Conservation (phyloP, 306 rosid genomes). For the Glycine soja region DNA sequence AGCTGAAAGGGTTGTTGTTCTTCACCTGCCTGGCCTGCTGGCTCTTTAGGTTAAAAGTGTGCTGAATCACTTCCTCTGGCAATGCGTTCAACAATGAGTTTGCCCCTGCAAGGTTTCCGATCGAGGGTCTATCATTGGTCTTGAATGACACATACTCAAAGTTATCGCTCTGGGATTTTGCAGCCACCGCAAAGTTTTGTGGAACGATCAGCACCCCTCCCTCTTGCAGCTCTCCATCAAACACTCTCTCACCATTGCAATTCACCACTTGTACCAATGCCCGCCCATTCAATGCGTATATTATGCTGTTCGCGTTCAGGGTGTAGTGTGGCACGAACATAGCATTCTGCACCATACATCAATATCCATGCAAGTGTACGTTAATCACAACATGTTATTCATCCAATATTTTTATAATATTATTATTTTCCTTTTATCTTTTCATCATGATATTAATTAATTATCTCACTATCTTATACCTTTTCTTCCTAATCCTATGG, state of each 20-base stretch:
- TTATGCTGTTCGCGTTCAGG: slow-evolving; percentile 56
- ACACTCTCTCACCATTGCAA: slow-evolving; percentile 56
- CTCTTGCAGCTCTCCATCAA: slow-evolving; percentile 49
- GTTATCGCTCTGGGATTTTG: slow-evolving; percentile 47
- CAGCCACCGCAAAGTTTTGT: slow-evolving; percentile 64
- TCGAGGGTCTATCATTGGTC: slow-evolving; percentile 56
- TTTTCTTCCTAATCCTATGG: too few relatives aligned
- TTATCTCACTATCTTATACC: too few relatives aligned
- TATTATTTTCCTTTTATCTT: too few relatives aligned
- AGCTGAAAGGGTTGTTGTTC: slow-evolving; percentile 46
- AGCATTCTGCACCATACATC: slow-evolving; percentile 52
- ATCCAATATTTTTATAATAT: too few relatives aligned
- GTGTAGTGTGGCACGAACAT: slow-evolving; percentile 70
- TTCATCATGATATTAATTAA: too few relatives aligned
- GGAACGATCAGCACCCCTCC: slow-evolving; percentile 60
- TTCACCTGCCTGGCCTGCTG: slow-evolving; percentile 57
- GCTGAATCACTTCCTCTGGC: slow-evolving; percentile 58
- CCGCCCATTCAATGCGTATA: slow-evolving; percentile 56
- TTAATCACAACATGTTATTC: too few relatives aligned
- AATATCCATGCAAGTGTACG: too few relatives aligned
- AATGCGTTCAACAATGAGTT: slow-evolving; percentile 41
- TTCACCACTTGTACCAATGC: slow-evolving; percentile 68
- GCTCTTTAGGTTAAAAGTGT: slow-evolving; percentile 41
- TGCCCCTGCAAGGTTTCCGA: slow-evolving; percentile 58
- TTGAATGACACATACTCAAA: slow-evolving; percentile 66